These are phyloP conservation scores for Bullera alba DNA, from an alignment of 768 basidiomycete species.

Conservation along the genomic window DNA sequence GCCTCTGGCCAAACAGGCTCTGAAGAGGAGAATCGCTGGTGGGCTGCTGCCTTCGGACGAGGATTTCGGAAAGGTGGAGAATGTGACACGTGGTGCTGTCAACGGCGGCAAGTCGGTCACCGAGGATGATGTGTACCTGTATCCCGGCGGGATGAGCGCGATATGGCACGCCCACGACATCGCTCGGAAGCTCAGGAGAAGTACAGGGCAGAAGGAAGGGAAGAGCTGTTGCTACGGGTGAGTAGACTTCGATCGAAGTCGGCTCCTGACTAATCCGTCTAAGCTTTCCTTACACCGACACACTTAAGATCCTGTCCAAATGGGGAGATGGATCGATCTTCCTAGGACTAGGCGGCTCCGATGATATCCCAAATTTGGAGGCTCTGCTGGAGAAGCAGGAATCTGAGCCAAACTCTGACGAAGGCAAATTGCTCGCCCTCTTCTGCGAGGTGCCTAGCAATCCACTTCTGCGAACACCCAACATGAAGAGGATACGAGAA, in stretches of 20 bases:
- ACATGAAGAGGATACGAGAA: constrained; percentile 64
- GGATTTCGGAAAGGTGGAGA: constrained; percentile 41
- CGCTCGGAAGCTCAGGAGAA: constrained; percentile 50
- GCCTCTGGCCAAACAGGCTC: constrained; percentile 71
- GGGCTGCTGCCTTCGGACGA: constrained; percentile 62
- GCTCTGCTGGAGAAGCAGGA: constrained; percentile 51
- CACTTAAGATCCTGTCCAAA: constrained; percentile 85
- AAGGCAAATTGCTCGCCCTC: constrained; percentile 56
- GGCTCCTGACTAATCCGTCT: background rate
- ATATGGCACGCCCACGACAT: constrained; percentile 87
- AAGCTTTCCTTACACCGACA: constrained; percentile 95
- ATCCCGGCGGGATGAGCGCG: constrained; percentile 82
- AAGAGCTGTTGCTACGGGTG: constrained; percentile 95
- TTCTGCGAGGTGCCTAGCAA: constrained; percentile 96
- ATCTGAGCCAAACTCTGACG: constrained; percentile 56
- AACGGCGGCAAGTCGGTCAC: constrained; percentile 52
- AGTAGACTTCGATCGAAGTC: constrained; percentile 31
- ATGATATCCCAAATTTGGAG: constrained; percentile 68
- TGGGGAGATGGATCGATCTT: constrained; percentile 94
- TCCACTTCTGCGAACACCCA: constrained; percentile 77
- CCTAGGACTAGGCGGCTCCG: constrained; percentile 69
- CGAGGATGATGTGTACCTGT: constrained; percentile 84
- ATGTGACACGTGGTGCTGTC: constrained; percentile 34
- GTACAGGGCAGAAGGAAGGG: constrained; percentile 47
- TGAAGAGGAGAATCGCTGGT: constrained; percentile 84